phyloP scores from a whole-genome alignment of 2,329 filamentous ascomycete species.

The Diaporthe citriasiana region DNA sequence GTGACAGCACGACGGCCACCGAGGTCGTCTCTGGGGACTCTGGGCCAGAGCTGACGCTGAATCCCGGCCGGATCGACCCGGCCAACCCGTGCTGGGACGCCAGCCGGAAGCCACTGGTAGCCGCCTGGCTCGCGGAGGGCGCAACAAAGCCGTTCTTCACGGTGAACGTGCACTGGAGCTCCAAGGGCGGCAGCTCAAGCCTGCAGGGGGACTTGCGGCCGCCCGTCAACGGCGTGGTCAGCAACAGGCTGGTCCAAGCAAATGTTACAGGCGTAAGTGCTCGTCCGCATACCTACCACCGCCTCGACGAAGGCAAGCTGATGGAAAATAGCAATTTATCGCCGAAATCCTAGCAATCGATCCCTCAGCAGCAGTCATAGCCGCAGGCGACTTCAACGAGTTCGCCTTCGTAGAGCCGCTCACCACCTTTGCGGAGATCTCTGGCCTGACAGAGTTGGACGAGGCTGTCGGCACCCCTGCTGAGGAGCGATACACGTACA shows the following conservation, averaged over 20 bases:
- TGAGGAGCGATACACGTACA: conserved; percentile 77
- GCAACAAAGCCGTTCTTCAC: conserved; percentile 73
- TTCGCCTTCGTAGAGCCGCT: conserved; percentile 75
- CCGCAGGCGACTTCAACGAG: conserved; percentile 81
- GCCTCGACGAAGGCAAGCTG: conserved; percentile 18
- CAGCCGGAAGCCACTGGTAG: conserved; percentile 77
- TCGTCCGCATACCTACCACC: neutral
- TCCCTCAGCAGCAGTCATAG: conserved; percentile 69
- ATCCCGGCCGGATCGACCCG: conserved; percentile 78
- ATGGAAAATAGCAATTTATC: conserved; percentile 63
- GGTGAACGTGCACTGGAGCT: conserved; percentile 77
- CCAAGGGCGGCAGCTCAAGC: conserved; percentile 75
- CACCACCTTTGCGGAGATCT: conserved; percentile 64
- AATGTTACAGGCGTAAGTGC: conserved; percentile 68
- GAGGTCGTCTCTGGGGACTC: conserved; percentile 62
- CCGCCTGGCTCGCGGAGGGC: conserved; percentile 73
- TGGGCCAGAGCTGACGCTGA: conserved; percentile 73
- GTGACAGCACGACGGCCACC: conserved; percentile 67
- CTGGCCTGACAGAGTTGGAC: conserved; percentile 73
- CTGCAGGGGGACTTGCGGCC: conserved; percentile 76
- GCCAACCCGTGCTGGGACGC: conserved; percentile 69
- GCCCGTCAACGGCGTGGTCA: conserved; percentile 75
- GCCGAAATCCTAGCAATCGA: conserved; percentile 69
- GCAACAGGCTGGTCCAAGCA: conserved; percentile 68
- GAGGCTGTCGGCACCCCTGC: conserved; percentile 66